Conservation (phyloP, 2,329 filamentous ascomycete species). For the Leptographium lundbergii region DNA sequence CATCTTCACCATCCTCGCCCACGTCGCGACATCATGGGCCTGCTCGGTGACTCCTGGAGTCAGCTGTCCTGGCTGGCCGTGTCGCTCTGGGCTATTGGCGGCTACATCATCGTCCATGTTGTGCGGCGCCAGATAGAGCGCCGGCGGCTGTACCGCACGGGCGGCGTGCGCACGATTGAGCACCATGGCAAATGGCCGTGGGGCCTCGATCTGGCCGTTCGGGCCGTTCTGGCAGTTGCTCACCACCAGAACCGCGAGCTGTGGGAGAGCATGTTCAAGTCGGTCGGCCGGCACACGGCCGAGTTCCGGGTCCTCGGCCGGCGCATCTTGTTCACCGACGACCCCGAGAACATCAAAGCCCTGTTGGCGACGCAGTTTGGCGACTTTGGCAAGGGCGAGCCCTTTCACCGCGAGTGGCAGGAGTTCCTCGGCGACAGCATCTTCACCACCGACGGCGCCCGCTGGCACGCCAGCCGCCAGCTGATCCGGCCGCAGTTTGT, state of each 20-base stretch:
- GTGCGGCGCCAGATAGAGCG: conserved; percentile 3
- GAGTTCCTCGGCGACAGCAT: conserved; percentile 66
- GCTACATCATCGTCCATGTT: conserved; percentile 23
- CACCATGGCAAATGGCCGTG: conserved; percentile 5
- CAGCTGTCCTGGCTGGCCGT: conserved; percentile 29
- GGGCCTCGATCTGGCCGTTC: conserved; percentile 54
- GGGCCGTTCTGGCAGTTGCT: conserved; percentile 38
- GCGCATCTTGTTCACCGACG: conserved; percentile 62
- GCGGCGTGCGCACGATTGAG: conserved; percentile 2
- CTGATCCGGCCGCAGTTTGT: conserved; percentile 80
- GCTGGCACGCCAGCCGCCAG: conserved; percentile 71
- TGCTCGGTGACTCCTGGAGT: conserved; percentile 16
- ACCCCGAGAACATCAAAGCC: conserved; percentile 85
- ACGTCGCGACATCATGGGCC: not conserved
- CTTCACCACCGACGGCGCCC: conserved; percentile 66
- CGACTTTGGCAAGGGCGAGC: conserved; percentile 71
- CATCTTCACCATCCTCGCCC: too few species aligned
- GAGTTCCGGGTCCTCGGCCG: conserved; percentile 43
- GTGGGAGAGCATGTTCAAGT: conserved; percentile 43
- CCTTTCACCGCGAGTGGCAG: conserved; percentile 64
- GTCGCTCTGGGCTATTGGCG: conserved; percentile 23
- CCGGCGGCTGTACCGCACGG: conserved; percentile 7
- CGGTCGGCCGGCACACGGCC: conserved; percentile 37
- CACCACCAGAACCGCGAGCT: conserved; percentile 45
- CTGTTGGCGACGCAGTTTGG: conserved; percentile 76